Evolutionary conservation across 2,329 filamentous ascomycete genomes (phyloP).

Genomic region (Penicillium brevicompactum): DNA sequence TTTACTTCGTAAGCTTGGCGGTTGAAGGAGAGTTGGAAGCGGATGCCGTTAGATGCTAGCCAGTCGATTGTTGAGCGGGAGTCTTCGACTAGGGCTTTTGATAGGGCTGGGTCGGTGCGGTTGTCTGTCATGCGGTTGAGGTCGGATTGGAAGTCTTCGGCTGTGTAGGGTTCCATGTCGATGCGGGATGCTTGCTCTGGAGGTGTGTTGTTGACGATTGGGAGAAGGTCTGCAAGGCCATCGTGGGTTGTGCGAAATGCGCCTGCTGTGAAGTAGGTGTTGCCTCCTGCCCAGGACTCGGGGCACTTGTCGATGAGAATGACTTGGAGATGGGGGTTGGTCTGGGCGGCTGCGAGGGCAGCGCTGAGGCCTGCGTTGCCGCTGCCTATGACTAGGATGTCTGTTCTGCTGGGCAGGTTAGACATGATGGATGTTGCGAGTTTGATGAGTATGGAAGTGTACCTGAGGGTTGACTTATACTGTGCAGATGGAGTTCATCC

Average conservation of each 20-base stretch:
- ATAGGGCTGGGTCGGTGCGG: slow-evolving; percentile 54
- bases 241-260: slow-evolving; percentile 61
- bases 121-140: slow-evolving; percentile 59
- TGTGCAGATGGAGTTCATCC: background rate
- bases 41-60: slow-evolving; percentile 57
- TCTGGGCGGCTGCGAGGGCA: slow-evolving; percentile 57
- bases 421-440: background rate
- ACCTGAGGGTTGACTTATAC: background rate
- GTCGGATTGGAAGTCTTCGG: slow-evolving; percentile 57
- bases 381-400: slow-evolving; percentile 59
- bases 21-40: slow-evolving; percentile 65
- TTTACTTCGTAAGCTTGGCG: slow-evolving; percentile 67
- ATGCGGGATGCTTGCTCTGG: slow-evolving; percentile 51
- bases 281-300: slow-evolving; percentile 62
- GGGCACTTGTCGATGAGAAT: slow-evolving; percentile 64
- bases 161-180: slow-evolving; percentile 61
- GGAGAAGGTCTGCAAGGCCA: slow-evolving; percentile 60
- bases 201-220: slow-evolving; percentile 63
- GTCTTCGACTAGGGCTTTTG: slow-evolving; percentile 53
- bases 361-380: slow-evolving; percentile 68
- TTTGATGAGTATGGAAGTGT: background rate
- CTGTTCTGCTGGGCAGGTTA: slow-evolving; percentile 8
- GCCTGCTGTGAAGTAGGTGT: slow-evolving; percentile 67
- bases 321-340: slow-evolving; percentile 43
- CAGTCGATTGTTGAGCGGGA: slow-evolving; percentile 57